Evolutionary conservation across 2,329 filamentous ascomycete species (phyloP).

Genomic region (Hymenoscyphus repandus): DNA sequence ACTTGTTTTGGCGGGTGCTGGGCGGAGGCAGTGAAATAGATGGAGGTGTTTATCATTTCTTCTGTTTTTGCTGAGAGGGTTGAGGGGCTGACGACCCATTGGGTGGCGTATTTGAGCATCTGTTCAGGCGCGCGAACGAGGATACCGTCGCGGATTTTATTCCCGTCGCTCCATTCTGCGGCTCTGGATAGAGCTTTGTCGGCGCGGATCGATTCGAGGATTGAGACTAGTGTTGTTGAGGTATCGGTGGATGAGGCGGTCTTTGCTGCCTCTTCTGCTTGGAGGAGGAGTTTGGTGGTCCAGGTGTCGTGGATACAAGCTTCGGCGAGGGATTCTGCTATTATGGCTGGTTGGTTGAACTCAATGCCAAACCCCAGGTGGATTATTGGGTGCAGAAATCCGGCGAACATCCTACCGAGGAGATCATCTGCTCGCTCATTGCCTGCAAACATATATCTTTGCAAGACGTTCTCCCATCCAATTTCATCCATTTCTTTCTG

Average conservation of each 20-base stretch:
- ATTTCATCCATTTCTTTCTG: conserved; percentile 62
- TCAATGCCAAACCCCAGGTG: conserved; percentile 83
- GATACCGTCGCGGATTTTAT: conserved; percentile 66
- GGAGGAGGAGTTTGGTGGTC: conserved; percentile 49
- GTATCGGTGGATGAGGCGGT: conserved; percentile 22
- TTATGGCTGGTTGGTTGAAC: conserved; percentile 73
- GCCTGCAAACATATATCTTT: conserved; percentile 63
- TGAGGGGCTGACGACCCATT: conserved; percentile 53
- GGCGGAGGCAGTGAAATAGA: conserved; percentile 45
- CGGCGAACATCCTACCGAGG: conserved; percentile 61
- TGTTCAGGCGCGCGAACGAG: conserved; percentile 56
- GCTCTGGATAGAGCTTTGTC: conserved; percentile 53
- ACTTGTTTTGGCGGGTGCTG: conserved; percentile 58
- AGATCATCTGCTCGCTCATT: conserved; percentile 63
- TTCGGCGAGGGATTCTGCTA: conserved; percentile 77
- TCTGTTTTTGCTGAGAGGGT: conserved; percentile 44
- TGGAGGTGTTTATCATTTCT: conserved; percentile 65
- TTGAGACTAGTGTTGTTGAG: conserved; percentile 45
- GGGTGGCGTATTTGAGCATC: conserved; percentile 55
- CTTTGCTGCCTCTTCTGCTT: conserved; percentile 44
- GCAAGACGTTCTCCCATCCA: conserved; percentile 57
- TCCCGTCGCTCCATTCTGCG: conserved; percentile 46
- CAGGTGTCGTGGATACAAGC: conserved; percentile 61
- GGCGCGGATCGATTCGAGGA: conserved; percentile 55
- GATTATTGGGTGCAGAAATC: conserved; percentile 74